A percentile compares a stretch with the other conserved stretches of the same genome.
Conservation (phyloP, 306 rosid genomes). For the Prosopis cineraria region DNA sequence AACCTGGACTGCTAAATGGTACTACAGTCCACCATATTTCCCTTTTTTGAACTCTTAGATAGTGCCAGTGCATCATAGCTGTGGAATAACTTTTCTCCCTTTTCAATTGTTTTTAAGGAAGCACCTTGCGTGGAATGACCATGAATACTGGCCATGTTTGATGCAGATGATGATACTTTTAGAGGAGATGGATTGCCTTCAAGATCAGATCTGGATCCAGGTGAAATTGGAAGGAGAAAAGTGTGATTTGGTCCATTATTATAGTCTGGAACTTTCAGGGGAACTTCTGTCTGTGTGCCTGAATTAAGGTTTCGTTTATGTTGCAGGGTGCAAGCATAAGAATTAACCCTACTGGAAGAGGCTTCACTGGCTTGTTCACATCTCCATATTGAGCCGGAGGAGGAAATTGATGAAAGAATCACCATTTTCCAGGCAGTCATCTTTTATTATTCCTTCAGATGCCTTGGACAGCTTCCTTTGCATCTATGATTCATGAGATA, state of each 20-base stretch:
- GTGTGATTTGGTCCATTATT: constrained; percentile 33
- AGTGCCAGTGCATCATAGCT: constrained; percentile 38
- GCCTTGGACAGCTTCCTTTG: constrained; percentile 38
- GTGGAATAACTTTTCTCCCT: constrained; percentile 32
- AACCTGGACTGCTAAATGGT: constrained; percentile 33
- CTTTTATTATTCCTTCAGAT: constrained; percentile 41
- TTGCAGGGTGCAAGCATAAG: constrained; percentile 37
- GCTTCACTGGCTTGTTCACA: constrained; percentile 38
- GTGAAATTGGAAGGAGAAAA: constrained; percentile 37
- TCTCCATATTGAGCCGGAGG: constrained; percentile 35
- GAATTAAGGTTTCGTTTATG: constrained; percentile 30
- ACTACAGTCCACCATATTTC: constrained; percentile 29
- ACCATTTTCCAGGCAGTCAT: constrained; percentile 36
- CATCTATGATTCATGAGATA: constrained; percentile 31
- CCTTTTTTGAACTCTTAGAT: constrained; percentile 35
- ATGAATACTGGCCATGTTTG: constrained; percentile 46
- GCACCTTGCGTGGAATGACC: constrained; percentile 41
- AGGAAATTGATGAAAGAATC: constrained; percentile 34
- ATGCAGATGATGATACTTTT: constrained; percentile 52
- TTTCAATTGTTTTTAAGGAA: constrained; percentile 33
- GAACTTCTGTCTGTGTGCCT: constrained; percentile 30
- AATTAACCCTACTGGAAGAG: constrained; percentile 37
- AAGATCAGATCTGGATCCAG: constrained; percentile 43
- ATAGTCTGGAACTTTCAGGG: constrained; percentile 33
- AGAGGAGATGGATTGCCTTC: constrained; percentile 37